Evolutionary conservation across 106 monocot species (phyloP).

Genomic region (Platanthera zijinensis): DNA sequence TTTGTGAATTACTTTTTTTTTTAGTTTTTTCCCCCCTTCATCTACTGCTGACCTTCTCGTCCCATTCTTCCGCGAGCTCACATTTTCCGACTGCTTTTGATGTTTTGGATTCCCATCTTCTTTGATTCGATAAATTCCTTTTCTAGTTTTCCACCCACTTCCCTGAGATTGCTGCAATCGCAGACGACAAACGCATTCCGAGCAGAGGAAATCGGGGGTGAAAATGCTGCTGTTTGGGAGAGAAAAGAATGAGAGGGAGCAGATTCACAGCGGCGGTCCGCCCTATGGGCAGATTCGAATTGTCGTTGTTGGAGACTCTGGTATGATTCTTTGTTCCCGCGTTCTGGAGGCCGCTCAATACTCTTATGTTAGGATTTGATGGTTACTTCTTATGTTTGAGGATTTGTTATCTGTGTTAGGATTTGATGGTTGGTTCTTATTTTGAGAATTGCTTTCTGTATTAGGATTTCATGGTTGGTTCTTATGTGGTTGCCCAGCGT

Average conservation of each 20-base stretch:
- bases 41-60: not conserved
- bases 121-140: not conserved
- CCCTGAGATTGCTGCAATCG: not conserved
- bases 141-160: no score
- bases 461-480: not conserved
- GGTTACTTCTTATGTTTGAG: not conserved
- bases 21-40: no score
- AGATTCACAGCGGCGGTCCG: not conserved
- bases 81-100: no score
- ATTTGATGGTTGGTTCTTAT: not conserved
- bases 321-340: not conserved
- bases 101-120: not conserved
- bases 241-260: not conserved
- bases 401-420: not conserved
- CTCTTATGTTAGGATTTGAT: not conserved
- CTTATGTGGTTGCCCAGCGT: not conserved
- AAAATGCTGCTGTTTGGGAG: slow-evolving; percentile 3
- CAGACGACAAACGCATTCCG: not conserved
- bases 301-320: slow-evolving; percentile 4
- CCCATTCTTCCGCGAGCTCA: no score
- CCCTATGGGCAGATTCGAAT: not conserved
- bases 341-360: no score
- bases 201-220: not conserved
- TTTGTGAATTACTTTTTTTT: no score
- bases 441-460: not conserved